Base-by-base conservation (phyloP, 2,329 filamentous ascomycete genomes). In the Alternaria consortialis region DNA sequence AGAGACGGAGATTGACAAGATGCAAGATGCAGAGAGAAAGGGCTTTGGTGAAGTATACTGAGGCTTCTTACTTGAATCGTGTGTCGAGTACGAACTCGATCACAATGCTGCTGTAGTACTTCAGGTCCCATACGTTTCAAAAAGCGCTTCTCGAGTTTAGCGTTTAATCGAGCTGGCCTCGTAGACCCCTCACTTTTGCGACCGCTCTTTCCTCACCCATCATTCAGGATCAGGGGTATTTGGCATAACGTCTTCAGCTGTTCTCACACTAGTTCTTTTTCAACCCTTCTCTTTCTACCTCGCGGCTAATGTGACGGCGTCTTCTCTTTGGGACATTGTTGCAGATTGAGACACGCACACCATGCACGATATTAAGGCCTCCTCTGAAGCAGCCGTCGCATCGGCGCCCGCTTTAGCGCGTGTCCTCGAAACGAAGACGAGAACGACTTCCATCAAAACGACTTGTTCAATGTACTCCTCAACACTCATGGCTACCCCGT, bases 1-100 rank as follows among this genome's bases (percentile, higher is more conserved):
- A 7, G 65, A 68, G 34, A 60, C 64, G n/a, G 73, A 73, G 15
- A 66, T 78, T 20, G 72, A 79, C 31, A 67, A 66, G 50, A 54
- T 77, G 63, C 67, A 77, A 56, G 68, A 71, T 27, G 60, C 64
- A 8, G 75, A 77, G 37, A 63, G 69, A 20, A 74, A 75, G 37
- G 70, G 70, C 0, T 67, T 77, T 31, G 69, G 66, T 11, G 75
- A 79, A 58, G 67, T 79, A 1, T 79, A 79, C 58, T 79, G 58
- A 55, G 5, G 20, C 15, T 25, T 50, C 13, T n/a, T 36, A 32
- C 11, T 25, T 7, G 32, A 37, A 36, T n/a, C 31, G 1, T 20
- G 12, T 12, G 46, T 17, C 20, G 13, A 36, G n/a, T 23, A 50
- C 6, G 31, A 50, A 8, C 6, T 1, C 17, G 32, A n/a, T 8